A percentile compares a stretch with the other conserved stretches of the same genome.
Evolutionary conservation across 1,139 yeast genomes (phyloP).

Genomic region (Hyphopichia burtonii): DNA sequence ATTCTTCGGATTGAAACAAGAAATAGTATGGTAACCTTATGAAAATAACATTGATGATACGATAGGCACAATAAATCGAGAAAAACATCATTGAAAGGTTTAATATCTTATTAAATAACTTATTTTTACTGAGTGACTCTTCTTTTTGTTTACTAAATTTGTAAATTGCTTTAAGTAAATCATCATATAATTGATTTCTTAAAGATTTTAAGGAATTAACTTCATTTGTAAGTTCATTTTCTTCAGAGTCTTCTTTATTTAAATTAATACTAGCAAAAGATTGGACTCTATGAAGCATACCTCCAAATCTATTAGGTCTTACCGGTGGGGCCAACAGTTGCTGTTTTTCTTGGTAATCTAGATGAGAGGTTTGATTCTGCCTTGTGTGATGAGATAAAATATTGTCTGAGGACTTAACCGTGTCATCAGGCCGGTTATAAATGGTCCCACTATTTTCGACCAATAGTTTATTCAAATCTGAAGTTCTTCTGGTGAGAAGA

Average conservation of each 20-base stretch:
- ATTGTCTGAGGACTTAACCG: slow-evolving; percentile 6
- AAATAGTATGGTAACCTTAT: slow-evolving; percentile 36
- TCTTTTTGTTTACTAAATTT: slow-evolving; percentile 14
- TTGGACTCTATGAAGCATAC: slow-evolving; percentile 39
- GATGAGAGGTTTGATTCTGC: no score
- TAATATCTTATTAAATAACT: slow-evolving; percentile 4
- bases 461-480: slow-evolving; percentile 26
- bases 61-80: slow-evolving; percentile 64
- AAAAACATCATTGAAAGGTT: slow-evolving; percentile 30
- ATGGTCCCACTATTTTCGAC: slow-evolving; percentile 25
- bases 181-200: slow-evolving; percentile 28
- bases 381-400: not conserved
- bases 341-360: not conserved
- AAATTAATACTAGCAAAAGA: slow-evolving; percentile 38
- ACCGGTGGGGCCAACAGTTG: slow-evolving; percentile 3
- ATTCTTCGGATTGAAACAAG: slow-evolving; percentile 3
- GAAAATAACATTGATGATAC: slow-evolving; percentile 49
- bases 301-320: slow-evolving; percentile 17
- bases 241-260: slow-evolving; percentile 21
- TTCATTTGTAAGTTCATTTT: slow-evolving; percentile 35
- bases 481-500: slow-evolving; percentile 31
- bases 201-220: slow-evolving; percentile 32
- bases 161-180: slow-evolving; percentile 20
- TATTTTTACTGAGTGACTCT: slow-evolving; percentile 5
- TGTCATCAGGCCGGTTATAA: slow-evolving; percentile 18